Conservation (phyloP, 305 asterid species). For the Solanum hybrid region DNA sequence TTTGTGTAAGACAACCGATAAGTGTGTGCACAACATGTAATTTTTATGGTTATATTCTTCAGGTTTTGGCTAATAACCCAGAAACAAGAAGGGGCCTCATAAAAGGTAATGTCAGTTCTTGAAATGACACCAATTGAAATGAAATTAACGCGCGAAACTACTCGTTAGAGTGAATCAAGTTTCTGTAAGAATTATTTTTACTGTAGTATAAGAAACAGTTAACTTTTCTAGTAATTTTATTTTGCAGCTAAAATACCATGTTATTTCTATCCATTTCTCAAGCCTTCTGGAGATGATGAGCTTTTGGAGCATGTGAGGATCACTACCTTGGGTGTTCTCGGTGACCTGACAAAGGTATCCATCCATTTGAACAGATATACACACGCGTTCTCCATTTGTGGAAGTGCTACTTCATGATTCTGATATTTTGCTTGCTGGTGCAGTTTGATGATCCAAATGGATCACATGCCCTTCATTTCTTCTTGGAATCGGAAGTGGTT, state of each 20-base stretch:
- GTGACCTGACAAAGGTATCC: constrained; percentile 28
- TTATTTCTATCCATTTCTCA: constrained; percentile 9
- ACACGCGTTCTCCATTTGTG: neutral
- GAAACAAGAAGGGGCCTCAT: constrained; percentile 6
- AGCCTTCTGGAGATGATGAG: neutral
- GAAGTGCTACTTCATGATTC: neutral
- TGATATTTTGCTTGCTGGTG: neutral
- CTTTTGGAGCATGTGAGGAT: constrained; percentile 20
- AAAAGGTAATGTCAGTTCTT: neutral
- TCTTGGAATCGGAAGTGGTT: constrained; percentile 23
- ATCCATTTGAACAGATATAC: neutral
- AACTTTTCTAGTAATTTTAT: neutral
- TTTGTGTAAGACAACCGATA: neutral
- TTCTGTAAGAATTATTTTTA: neutral
- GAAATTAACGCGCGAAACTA: neutral
- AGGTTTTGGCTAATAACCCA: constrained; percentile 9
- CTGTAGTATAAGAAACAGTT: neutral
- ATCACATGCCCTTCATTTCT: neutral
- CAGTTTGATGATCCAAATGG: constrained; percentile 24
- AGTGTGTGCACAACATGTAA: neutral
- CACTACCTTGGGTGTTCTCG: constrained; percentile 22
- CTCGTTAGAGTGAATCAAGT: neutral
- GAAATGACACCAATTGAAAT: neutral
- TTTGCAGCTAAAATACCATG: constrained; percentile 4
- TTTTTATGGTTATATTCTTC: neutral